A percentile compares a stretch with the other conserved stretches of the same genome.
phyloP scores from a whole-genome alignment of 2,329 filamentous ascomycete genomes.

The Tympanopsis confertula region DNA sequence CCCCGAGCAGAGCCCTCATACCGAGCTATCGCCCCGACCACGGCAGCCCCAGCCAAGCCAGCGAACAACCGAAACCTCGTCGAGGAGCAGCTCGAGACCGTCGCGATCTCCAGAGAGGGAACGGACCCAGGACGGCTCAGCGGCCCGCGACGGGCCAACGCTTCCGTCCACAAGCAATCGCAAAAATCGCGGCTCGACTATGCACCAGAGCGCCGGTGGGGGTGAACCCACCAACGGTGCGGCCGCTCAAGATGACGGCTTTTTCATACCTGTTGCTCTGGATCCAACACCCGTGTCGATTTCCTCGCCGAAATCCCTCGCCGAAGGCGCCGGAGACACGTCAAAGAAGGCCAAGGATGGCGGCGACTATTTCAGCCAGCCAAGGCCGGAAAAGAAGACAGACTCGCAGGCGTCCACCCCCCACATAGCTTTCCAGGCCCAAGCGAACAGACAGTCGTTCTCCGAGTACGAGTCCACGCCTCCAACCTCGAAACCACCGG shows the following conservation, averaged over 20 bases:
- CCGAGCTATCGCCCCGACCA: constrained; percentile 57
- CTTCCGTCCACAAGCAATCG: constrained; percentile 68
- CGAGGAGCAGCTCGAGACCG: constrained; percentile 38
- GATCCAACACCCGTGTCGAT: constrained; percentile 54
- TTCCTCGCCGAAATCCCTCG: constrained; percentile 33
- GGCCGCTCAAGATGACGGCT: constrained; percentile 52
- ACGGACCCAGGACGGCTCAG: constrained; percentile 18
- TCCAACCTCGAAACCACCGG: constrained; percentile 27
- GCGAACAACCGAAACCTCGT: constrained; percentile 25
- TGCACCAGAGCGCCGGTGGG: constrained; percentile 40
- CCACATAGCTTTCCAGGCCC: constrained; percentile 77
- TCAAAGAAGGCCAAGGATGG: constrained; percentile 31
- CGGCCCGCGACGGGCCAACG: constrained; percentile 47
- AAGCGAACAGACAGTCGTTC: constrained; percentile 60
- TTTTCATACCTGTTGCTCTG: constrained; percentile 66
- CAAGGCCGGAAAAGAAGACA: constrained; percentile 31
- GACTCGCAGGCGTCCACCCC: constrained; percentile 53
- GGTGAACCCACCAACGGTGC: constrained; percentile 23
- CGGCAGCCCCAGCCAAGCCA: constrained; percentile 36
- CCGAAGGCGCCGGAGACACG: constrained; percentile 18
- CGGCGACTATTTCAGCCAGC: constrained; percentile 46
- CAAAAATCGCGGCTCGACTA: constrained; percentile 63
- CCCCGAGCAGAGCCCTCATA: constrained; percentile 47
- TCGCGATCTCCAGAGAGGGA: constrained; percentile 42
- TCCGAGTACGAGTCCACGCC: constrained; percentile 46